These are phyloP conservation scores for Saprolegnia diclina DNA, from an alignment of 352 stramenopile genomes.

Conservation along the genomic window DNA sequence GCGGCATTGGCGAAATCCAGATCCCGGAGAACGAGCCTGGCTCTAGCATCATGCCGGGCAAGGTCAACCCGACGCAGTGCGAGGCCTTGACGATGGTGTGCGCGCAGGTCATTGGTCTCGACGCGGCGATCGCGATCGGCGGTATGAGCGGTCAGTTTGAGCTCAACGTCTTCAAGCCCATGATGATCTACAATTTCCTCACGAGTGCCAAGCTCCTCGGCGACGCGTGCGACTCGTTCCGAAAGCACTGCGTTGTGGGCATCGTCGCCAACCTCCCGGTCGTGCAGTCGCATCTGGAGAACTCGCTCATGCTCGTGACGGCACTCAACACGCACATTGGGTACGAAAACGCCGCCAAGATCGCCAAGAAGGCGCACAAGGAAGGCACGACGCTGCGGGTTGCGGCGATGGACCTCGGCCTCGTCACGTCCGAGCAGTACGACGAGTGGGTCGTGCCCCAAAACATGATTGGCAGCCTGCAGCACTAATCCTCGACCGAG, in stretches of 20 bases:
- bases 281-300: slow-evolving; percentile 91
- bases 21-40: slow-evolving; percentile 62
- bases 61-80: slow-evolving; percentile 88
- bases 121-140: slow-evolving; percentile 89
- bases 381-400: slow-evolving; percentile 90
- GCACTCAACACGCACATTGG: slow-evolving; percentile 96
- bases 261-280: slow-evolving; percentile 87
- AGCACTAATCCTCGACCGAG: no score
- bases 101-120: slow-evolving; percentile 94
- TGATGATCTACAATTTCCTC: slow-evolving; percentile 90
- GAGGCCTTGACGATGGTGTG: slow-evolving; percentile 96
- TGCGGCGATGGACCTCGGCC: slow-evolving; percentile 81
- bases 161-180: slow-evolving; percentile 97
- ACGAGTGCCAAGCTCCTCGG: slow-evolving; percentile 80
- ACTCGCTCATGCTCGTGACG: slow-evolving; percentile 96
- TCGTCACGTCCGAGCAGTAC: slow-evolving; percentile 92
- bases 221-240: slow-evolving; percentile 83
- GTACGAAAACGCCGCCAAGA: slow-evolving; percentile 95
- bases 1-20: slow-evolving; percentile 52
- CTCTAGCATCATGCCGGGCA: slow-evolving; percentile 70
- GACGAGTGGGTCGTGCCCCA: slow-evolving; percentile 92
- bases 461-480: slow-evolving; percentile 84
- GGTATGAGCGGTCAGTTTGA: slow-evolving; percentile 95
- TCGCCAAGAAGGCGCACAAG: slow-evolving; percentile 95
- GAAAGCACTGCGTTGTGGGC: slow-evolving; percentile 89